phyloP scores from a whole-genome alignment of 257 asterid species.

The Solanum ossicruentum region DNA sequence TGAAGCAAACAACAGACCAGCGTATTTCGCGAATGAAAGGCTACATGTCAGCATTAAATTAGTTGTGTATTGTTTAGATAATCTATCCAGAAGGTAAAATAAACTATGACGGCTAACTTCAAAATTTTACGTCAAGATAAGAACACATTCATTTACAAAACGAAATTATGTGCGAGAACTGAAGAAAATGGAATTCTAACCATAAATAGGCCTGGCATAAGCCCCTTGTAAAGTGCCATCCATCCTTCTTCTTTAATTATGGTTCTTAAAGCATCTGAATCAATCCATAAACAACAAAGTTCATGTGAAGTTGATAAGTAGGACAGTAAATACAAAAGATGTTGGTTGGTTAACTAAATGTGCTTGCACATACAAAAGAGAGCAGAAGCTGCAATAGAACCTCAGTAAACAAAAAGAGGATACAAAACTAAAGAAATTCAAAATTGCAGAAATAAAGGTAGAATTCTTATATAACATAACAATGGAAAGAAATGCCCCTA shows the following conservation, averaged over 20 bases:
- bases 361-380: not conserved
- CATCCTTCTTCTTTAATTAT: slow-evolving; percentile 92
- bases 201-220: slow-evolving; percentile 77
- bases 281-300: slow-evolving; percentile 1
- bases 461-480: not conserved
- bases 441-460: not conserved
- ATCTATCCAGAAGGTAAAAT: not conserved
- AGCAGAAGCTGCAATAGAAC: not conserved
- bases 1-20: slow-evolving; percentile 25
- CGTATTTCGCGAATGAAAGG: not conserved
- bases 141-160: not conserved
- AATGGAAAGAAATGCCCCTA: not conserved
- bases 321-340: not conserved
- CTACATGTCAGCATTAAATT: not conserved
- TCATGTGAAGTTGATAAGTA: not conserved
- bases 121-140: not conserved
- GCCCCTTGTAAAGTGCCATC: slow-evolving; percentile 87
- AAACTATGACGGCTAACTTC: not conserved
- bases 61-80: not conserved
- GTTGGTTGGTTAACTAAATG: not conserved
- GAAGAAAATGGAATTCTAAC: slow-evolving; percentile 26
- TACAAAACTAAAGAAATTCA: not conserved
- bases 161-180: not conserved
- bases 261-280: slow-evolving; percentile 83
- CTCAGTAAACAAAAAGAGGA: not conserved